Percentiles rank a stretch among this genome's conserved stretches.
Conservation (phyloP, 148 eudicot genomes). For the Linanthus parryae region DNA sequence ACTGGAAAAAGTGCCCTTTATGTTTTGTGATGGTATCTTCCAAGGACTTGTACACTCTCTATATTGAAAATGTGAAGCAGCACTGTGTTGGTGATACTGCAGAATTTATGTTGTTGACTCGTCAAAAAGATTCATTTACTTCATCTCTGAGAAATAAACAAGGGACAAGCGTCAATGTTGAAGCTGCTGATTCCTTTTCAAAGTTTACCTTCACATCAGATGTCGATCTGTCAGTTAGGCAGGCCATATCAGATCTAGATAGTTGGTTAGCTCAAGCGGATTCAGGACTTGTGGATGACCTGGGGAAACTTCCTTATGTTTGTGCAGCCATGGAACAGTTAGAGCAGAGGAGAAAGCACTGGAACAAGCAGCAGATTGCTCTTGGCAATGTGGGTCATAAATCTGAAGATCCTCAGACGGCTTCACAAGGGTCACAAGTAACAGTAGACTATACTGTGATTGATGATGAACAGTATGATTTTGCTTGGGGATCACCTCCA, state of each 20-base stretch:
- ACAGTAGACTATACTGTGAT: constrained; percentile 13
- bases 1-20: constrained; percentile 84
- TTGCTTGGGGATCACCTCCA: constrained; percentile 17
- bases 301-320: constrained; percentile 93
- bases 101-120: constrained; percentile 73
- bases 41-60: constrained; percentile 74
- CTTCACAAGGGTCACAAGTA: constrained; percentile 15
- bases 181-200: constrained; percentile 52
- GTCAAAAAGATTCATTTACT: constrained; percentile 63
- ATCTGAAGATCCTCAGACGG: constrained; percentile 14
- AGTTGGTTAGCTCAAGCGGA: constrained; percentile 91
- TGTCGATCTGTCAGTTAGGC: constrained; percentile 79
- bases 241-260: constrained; percentile 77
- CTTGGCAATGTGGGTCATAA: constrained; percentile 15
- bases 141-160: constrained; percentile 42
- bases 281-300: constrained; percentile 89
- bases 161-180: constrained; percentile 18
- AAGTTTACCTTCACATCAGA: constrained; percentile 83
- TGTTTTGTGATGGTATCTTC: constrained; percentile 87
- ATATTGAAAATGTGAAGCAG: constrained; percentile 69
- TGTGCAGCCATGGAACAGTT: constrained; percentile 86
- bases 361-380: constrained; percentile 46
- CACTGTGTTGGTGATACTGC: constrained; percentile 47
- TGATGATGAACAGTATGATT: constrained; percentile 13
- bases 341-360: constrained; percentile 67